phyloP scores from a whole-genome alignment of 2,329 filamentous ascomycete genomes.

The Alternaria sp. region DNA sequence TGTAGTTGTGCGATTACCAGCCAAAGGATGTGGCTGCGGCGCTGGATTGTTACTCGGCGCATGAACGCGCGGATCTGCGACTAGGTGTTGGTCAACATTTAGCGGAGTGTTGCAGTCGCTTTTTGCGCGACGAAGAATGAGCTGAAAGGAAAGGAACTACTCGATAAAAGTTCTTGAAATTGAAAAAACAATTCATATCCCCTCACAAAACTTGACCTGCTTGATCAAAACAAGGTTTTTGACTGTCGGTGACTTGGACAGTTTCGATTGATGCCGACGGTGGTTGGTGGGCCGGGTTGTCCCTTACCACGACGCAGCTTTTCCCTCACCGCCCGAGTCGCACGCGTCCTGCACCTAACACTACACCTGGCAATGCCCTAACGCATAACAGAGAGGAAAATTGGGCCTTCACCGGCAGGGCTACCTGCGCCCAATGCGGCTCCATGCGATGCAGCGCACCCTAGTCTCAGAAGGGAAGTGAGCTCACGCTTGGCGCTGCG shows the following conservation, averaged over 20 bases:
- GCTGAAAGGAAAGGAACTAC: conserved; percentile 26
- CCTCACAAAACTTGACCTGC: neutral
- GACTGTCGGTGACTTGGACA: conserved; percentile 4
- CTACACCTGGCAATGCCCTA: conserved; percentile 21
- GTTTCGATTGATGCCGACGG: conserved; percentile 11
- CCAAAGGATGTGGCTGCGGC: conserved; percentile 34
- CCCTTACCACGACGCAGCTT: conserved; percentile 28
- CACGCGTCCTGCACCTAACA: conserved; percentile 22
- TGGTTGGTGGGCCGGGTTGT: conserved; percentile 15
- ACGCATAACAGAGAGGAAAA: conserved; percentile 30
- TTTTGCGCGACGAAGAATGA: conserved; percentile 19
- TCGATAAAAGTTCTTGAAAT: conserved; percentile 44
- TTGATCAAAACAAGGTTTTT: neutral
- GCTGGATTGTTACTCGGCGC: conserved; percentile 43
- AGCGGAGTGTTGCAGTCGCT: conserved; percentile 21
- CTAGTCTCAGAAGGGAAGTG: conserved; percentile 20
- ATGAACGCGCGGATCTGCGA: conserved; percentile 17
- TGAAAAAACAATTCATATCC: conserved; percentile 45
- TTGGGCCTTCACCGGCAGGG: conserved; percentile 34
- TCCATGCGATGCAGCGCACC: conserved; percentile 24
- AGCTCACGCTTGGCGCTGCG: conserved; percentile 24
- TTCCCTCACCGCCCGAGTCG: conserved; percentile 19
- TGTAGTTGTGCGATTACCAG: conserved; percentile 33
- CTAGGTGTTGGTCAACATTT: conserved; percentile 18
- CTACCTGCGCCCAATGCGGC: conserved; percentile 27